Base-by-base conservation (phyloP, 495 filamentous ascomycete species). In the Aspergillus mulundensis region DNA sequence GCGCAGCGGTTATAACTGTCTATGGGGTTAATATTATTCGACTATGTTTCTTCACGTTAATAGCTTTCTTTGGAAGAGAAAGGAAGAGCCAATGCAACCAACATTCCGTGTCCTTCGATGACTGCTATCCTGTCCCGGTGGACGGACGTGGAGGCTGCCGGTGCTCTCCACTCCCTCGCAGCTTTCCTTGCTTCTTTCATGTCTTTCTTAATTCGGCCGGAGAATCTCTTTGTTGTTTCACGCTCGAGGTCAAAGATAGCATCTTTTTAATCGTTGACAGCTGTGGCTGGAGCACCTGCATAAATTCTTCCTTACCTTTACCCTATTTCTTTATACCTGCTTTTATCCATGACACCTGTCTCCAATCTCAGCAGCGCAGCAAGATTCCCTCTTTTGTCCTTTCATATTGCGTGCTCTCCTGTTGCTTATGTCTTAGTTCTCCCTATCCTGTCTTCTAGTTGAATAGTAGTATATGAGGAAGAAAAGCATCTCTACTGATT, bases 31-130 rank as follows among this genome's bases (percentile, higher is more conserved):
- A 73, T 74, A 73, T 74, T 72, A 58, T 57, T 60, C 49, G 70
- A 71, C 69, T 69, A 71, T 69, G 66, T 71, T 76, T 71, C 72
- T 73, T 74, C 70, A 74, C 70, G 69, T 74, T 76, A 74, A 74
- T 76, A 73, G 69, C 68, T 75, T 75, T 69, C 69, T 66, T 66
- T 56, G 57, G 61, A 50, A 61, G 60, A 54, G 58, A 55, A 61
- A 56, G 51, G 54, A 40, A 60, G 60, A 50, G 48, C 48, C 32
- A 69, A 63, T 64, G 57, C 61, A 66, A 62, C 61, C 62, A 62
- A 40, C 41, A 49, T 56, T 64, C 59, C 58, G 56, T 57, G 60
- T 57, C 51, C 42, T 62, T 61, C 57, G 53, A 61, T 61, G 47
- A 57, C 57, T 59, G 32, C 50, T 42, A 46, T 56, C 48, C 49